Evolutionary conservation across 495 filamentous ascomycete species (phyloP).

Genomic region (Talaromyces borbonicus): DNA sequence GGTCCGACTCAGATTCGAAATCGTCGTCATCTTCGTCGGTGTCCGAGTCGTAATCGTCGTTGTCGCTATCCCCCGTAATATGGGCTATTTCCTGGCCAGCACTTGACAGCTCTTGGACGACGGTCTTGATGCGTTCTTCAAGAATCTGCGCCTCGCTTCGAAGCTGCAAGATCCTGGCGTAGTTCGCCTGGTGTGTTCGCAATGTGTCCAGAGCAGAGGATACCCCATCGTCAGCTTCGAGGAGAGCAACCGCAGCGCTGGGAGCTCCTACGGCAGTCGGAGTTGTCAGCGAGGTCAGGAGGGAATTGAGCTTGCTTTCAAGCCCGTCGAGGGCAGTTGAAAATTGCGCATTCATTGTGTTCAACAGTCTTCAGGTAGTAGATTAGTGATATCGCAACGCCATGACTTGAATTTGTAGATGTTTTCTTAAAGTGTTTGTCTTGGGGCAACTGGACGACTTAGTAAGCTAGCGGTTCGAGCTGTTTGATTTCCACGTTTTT

Average conservation of each 20-base stretch:
- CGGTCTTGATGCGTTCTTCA: slow-evolving; percentile 31
- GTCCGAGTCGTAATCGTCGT: slow-evolving; percentile 16
- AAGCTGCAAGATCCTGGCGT: slow-evolving; percentile 27
- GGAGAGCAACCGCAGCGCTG: slow-evolving; percentile 27
- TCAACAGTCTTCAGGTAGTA: neutral
- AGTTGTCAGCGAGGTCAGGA: slow-evolving; percentile 31
- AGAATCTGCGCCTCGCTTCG: slow-evolving; percentile 29
- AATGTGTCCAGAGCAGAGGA: slow-evolving; percentile 30
- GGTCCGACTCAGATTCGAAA: slow-evolving; percentile 3
- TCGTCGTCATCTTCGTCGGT: slow-evolving; percentile 14
- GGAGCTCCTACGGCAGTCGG: slow-evolving; percentile 35
- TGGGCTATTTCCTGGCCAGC: slow-evolving; percentile 29
- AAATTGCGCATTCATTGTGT: slow-evolving; percentile 29
- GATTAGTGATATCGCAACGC: neutral
- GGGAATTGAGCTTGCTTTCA: slow-evolving; percentile 32
- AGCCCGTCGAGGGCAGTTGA: slow-evolving; percentile 29
- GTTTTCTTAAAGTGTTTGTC: too few relatives aligned
- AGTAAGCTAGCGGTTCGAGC: too few relatives aligned
- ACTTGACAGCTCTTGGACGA: slow-evolving; percentile 30
- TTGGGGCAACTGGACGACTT: too few relatives aligned
- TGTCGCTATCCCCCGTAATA: slow-evolving; percentile 17
- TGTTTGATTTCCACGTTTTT: too few relatives aligned
- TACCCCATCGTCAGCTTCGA: slow-evolving; percentile 33
- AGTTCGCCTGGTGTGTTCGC: slow-evolving; percentile 34
- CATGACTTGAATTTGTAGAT: too few relatives aligned